Evolutionary conservation across 164 flowering plant genomes (phyloP).

Genomic region (Sedum album): DNA sequence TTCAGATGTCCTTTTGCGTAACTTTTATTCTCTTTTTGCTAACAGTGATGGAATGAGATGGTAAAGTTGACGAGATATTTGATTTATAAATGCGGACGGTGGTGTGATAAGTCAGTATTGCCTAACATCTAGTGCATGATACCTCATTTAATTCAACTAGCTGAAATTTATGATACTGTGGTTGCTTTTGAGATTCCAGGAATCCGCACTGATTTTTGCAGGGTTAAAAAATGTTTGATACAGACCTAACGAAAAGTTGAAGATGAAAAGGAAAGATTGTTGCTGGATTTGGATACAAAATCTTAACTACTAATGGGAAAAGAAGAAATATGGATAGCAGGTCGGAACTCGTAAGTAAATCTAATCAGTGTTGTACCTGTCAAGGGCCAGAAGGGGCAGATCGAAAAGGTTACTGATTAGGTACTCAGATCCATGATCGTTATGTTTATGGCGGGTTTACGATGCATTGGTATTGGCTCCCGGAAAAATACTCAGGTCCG

Average conservation of each 20-base stretch:
- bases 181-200: not conserved
- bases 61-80: not conserved
- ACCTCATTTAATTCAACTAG: slow-evolving; percentile 2
- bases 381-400: too few species aligned
- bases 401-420: too few species aligned
- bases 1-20: too few species aligned
- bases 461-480: too few species aligned
- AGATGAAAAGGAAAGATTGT: not conserved
- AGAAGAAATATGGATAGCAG: not conserved
- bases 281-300: not conserved
- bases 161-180: not conserved
- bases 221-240: not conserved
- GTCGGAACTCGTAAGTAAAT: too few species aligned
- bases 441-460: too few species aligned
- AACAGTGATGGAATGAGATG: not conserved
- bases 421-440: too few species aligned
- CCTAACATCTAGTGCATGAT: slow-evolving; percentile 4
- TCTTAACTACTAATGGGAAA: not conserved
- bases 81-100: slow-evolving; percentile 1
- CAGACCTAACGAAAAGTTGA: not conserved
- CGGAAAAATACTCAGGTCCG: too few species aligned
- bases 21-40: not conserved
- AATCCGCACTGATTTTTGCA: not conserved
- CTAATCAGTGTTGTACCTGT: too few species aligned
- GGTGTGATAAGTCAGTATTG: not conserved